Evolutionary conservation across 192 early-diverging fungal genomes (phyloP), one percentile per base, ranked within the genome.

Genomic region (Podila minutissima): DNA sequence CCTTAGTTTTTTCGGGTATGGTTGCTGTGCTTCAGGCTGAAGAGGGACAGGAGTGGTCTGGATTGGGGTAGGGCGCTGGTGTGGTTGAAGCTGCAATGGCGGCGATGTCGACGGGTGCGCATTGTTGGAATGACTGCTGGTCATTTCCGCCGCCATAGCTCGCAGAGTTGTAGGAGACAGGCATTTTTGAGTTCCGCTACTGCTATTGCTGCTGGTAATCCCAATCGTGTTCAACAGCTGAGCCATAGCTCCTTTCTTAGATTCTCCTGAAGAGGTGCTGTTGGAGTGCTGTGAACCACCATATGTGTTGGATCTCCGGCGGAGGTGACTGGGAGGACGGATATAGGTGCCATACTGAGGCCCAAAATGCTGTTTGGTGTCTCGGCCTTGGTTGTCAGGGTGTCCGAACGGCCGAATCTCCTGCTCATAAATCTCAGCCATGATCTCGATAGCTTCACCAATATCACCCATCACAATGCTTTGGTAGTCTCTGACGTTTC

Each of bases 401-500:
- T 79, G 76, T 4, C 70, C 51, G 51, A 62, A 72, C 2, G 76
- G 76, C 5, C 76, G 69, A 19, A 62, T 60, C 37, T 67, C 59
- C 28, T 79, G 76, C 17, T 79, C 76, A 22, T 69, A 79, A 11
- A 79, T 72, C 48, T 79, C 76, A 33, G 55, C 58, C 70, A 79
- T 79, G 29, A 68, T 68, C n/a, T 72, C 50, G 9, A 79, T 67
- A 3, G 76, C 76, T 24, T 46, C 60, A 13, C 76, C 76, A 50
- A 79, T 79, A 33, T 79, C 76, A 0, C 59, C 66, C 76, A 79
- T 79, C 13, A 79, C 66, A 55, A 66, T 46, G 35, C 66, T 70
- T n/a, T 72, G 69, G 50, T 72, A 79, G 8, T 72, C 70, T 26
- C 57, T 71, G 13, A 58, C 58, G 3, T 66, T 63, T 17, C 61